Evolutionary conservation across 257 asterid genomes (phyloP).

Genomic region (Solanum tarijense): DNA sequence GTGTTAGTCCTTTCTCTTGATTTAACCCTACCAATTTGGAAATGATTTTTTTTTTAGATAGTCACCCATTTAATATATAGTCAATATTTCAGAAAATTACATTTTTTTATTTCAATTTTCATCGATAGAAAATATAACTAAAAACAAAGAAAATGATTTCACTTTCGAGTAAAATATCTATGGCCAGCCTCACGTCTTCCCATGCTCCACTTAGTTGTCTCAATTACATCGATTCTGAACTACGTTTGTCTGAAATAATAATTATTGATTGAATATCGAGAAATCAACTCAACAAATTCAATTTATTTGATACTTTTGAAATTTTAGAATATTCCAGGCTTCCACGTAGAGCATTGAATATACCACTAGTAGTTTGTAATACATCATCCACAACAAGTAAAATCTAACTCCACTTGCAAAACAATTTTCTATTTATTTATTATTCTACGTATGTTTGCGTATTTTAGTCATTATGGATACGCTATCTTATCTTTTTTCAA

Average conservation of each 20-base stretch:
- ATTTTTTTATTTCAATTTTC: background rate
- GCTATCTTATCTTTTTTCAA: background rate
- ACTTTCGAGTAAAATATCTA: background rate
- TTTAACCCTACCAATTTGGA: background rate
- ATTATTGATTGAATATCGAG: background rate
- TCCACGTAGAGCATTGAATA: background rate
- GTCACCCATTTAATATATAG: background rate
- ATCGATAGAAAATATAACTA: background rate
- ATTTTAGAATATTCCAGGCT: background rate
- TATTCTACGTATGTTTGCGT: background rate
- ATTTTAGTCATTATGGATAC: background rate
- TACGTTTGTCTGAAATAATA: background rate
- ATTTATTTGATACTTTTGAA: background rate
- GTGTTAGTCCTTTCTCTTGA: background rate
- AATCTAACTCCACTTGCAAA: background rate
- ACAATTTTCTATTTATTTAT: background rate
- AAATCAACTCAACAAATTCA: background rate
- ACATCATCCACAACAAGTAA: background rate
- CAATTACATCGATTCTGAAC: fast-evolving
- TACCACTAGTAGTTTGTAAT: background rate
- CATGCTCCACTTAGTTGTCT: background rate
- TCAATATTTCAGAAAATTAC: background rate
- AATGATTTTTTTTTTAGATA: background rate
- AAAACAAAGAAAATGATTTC: too few species aligned
- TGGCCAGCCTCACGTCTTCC: background rate